A percentile compares a stretch with the other conserved stretches of the same genome.
Evolutionary conservation across 2,329 filamentous ascomycete species (phyloP).

Genomic region (Akanthomyces muscarius): DNA sequence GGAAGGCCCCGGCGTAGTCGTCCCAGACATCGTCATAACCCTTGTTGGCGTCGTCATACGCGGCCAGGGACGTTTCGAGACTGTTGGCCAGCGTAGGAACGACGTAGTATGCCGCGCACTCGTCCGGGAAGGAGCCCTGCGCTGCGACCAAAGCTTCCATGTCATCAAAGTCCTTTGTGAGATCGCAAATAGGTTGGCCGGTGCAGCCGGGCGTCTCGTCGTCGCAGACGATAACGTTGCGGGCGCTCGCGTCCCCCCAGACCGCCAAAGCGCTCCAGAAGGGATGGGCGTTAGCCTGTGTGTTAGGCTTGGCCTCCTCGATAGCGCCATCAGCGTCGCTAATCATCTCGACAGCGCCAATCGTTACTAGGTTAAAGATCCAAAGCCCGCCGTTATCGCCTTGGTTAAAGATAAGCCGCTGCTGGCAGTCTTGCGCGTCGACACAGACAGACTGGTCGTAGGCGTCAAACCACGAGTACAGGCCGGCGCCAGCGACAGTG

Average conservation of each 20-base stretch:
- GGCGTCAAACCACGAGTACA: slow-evolving; percentile 24
- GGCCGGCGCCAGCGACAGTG: slow-evolving; percentile 22
- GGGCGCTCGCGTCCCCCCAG: background rate
- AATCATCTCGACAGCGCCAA: slow-evolving; percentile 10
- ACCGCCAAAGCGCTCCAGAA: slow-evolving; percentile 2
- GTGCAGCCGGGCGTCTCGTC: background rate
- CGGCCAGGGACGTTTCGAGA: background rate
- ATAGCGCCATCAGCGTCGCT: no score
- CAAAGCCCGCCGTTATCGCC: slow-evolving; percentile 12
- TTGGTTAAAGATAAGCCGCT: background rate
- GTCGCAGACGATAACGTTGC: background rate
- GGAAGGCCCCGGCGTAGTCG: background rate
- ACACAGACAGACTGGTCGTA: slow-evolving; percentile 23
- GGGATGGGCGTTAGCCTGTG: background rate
- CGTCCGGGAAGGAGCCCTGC: background rate
- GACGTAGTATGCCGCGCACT: slow-evolving; percentile 2
- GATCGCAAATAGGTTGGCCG: background rate
- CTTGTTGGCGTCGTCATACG: slow-evolving; percentile 6
- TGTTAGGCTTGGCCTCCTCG: background rate
- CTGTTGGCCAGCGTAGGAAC: background rate
- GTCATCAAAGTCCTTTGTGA: slow-evolving; percentile 4
- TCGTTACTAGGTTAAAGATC: slow-evolving; percentile 17
- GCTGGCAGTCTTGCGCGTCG: slow-evolving; percentile 22
- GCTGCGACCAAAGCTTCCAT: background rate
- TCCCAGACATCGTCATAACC: slow-evolving; percentile 14